Base-by-base conservation (phyloP, 1,139 yeast species). In the Yamadazyma atlantica region DNA sequence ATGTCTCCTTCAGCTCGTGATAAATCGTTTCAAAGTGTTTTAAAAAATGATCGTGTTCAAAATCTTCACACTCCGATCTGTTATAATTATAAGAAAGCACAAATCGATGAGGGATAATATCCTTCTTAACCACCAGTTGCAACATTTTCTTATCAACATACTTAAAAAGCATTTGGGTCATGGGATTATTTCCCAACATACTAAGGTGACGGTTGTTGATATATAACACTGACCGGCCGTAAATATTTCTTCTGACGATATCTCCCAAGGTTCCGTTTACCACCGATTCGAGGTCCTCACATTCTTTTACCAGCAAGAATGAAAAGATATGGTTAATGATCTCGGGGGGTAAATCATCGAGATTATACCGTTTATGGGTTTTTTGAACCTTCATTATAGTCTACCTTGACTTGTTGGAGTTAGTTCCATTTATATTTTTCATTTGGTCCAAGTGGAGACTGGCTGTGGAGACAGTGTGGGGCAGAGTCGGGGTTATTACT, bases 31-130 rank as follows among this genome's bases (percentile, higher is more conserved):
- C 14, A 25, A 45, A 44, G 3, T 33, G 29, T 1, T 21, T 32
- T 6, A 45, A 22, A 28, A 32, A 44, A 11, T 36, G 37, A 30
- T 44, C 48, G 15, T 36, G 31, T 17, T 39, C 34, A 15, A 41
- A 35, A 21, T 34, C 44, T 13, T 26, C 29, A 29, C 30, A 39
- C 10, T 37, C 40, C 2, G 44, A 39, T 31, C 49, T 31, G 24
- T 33, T 38, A 19, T 35, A 42, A 22, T 42, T 41, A 27, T 44
- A 49, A 16, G 51, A 44, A 24, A 49, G 40, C 6, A 49, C 51
- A 36, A 49, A 49, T 36, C 43, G 39, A 14, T 42, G 24, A 3
- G 50, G 51, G 10, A 44, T 35, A 24, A 43, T 36, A 14, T 13
- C 25, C 11, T 23, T 18, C 12, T 32, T 11, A 18, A 12, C 31